Percentiles rank a stretch among this genome's conserved stretches.
phyloP scores from a whole-genome alignment of 2,329 filamentous ascomycete genomes.

The Leptographium galeiforme region DNA sequence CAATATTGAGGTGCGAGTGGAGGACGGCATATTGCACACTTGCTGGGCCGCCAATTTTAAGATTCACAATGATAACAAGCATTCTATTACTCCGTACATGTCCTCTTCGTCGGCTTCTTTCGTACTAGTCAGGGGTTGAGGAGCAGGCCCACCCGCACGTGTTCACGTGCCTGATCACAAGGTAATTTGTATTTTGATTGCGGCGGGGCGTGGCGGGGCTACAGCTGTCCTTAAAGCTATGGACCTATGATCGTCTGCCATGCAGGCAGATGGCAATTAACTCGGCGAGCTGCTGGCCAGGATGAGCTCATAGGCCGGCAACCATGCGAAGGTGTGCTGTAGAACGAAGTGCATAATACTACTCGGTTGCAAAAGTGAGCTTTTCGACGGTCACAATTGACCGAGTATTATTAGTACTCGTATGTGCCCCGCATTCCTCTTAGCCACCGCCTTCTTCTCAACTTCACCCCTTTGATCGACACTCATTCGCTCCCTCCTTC shows the following conservation, averaged over 20 bases:
- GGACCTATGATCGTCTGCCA: no score
- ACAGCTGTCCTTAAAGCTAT: no score
- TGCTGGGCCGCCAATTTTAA: no score
- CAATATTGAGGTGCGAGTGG: no score
- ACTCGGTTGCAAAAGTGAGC: neutral
- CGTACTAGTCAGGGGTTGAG: constrained; percentile 1
- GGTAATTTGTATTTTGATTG: neutral
- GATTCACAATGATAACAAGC: neutral
- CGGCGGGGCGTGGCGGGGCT: no score
- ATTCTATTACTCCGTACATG: neutral
- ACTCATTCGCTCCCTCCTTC: neutral
- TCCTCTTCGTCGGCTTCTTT: neutral
- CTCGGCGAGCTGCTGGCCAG: no score
- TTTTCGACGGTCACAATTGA: neutral
- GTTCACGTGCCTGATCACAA: neutral
- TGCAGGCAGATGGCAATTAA: no score
- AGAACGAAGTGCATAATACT: no score
- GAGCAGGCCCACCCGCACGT: neutral
- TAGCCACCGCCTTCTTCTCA: neutral
- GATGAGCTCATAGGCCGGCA: no score
- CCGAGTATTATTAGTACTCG: neutral
- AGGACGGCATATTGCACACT: no score
- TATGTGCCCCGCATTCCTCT: neutral
- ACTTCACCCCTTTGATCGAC: neutral
- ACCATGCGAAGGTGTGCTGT: no score